Evolutionary conservation across 2,329 filamentous ascomycete genomes (phyloP).

Genomic region (Colletotrichum cordylinicola): DNA sequence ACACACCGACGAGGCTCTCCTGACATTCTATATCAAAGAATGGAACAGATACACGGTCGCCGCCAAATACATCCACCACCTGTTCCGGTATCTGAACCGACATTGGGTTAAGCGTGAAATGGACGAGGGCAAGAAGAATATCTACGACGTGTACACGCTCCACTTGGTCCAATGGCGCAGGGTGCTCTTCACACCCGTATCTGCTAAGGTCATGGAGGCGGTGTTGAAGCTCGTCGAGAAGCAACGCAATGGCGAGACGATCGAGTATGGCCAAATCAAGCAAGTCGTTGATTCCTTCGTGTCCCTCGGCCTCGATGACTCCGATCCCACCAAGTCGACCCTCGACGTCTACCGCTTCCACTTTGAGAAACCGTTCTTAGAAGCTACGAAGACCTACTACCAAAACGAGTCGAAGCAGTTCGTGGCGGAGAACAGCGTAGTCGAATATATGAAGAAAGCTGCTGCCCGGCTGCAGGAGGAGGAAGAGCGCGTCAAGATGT

Average conservation of each 20-base stretch:
- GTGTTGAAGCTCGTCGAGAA: conserved; percentile 96
- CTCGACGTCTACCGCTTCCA: conserved; percentile 92
- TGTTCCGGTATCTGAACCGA: conserved; percentile 94
- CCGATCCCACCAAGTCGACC: conserved; percentile 90
- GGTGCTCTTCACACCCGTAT: conserved; percentile 85
- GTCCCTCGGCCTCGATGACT: conserved; percentile 91
- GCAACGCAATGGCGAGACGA: conserved; percentile 96
- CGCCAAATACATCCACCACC: conserved; percentile 95
- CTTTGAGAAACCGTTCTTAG: conserved; percentile 92
- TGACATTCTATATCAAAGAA: conserved; percentile 94
- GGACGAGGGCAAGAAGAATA: conserved; percentile 97
- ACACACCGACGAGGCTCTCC: conserved; percentile 87
- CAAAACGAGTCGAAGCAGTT: conserved; percentile 92
- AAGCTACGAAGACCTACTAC: conserved; percentile 86
- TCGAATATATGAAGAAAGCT: conserved; percentile 99
- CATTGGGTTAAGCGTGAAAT: conserved; percentile 99
- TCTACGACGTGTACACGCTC: conserved; percentile 97
- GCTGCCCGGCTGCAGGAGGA: conserved; percentile 89
- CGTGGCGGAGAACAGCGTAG: conserved; percentile 93
- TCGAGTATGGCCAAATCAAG: conserved; percentile 96
- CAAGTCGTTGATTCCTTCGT: conserved; percentile 96
- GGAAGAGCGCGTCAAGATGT: conserved; percentile 90
- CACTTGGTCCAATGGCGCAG: conserved; percentile 95
- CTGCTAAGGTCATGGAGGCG: conserved; percentile 90
- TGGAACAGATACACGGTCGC: conserved; percentile 96